phyloP scores from a whole-genome alignment of 345 rosid species.

The Euclidium syriacum region DNA sequence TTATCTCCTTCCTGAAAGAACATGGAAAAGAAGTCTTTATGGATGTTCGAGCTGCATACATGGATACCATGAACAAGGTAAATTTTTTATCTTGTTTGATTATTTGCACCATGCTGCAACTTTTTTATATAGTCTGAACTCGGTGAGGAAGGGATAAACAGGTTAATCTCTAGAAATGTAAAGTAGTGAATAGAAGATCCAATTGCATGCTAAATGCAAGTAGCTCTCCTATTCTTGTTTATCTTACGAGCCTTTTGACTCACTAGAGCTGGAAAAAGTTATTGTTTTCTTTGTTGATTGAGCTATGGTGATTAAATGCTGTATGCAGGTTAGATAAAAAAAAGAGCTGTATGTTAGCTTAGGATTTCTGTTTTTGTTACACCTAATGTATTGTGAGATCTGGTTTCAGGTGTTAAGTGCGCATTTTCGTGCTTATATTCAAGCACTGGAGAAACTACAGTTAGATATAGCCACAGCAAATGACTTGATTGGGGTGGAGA shows the following conservation, averaged over 20 bases:
- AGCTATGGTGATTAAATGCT: neutral
- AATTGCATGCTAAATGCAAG: conserved; percentile 3
- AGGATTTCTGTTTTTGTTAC: conserved; percentile 6
- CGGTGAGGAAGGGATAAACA: neutral
- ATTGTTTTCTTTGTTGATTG: conserved; percentile 8
- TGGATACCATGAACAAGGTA: conserved; percentile 99
- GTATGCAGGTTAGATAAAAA: conserved; percentile 9
- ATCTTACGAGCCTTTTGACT: conserved; percentile 1
- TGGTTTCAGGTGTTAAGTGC: conserved; percentile 89
- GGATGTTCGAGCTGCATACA: conserved; percentile 89
- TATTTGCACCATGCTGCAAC: neutral
- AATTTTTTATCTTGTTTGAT: conserved; percentile 18
- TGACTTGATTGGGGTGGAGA: conserved; percentile 95
- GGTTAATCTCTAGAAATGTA: neutral
- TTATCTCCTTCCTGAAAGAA: conserved; percentile 79
- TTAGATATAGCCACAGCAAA: conserved; percentile 89
- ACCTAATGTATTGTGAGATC: conserved; percentile 3
- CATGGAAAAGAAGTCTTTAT: conserved; percentile 83
- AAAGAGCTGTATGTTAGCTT: neutral
- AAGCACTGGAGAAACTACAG: conserved; percentile 90
- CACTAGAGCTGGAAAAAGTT: conserved; percentile 3
- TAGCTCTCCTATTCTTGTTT: neutral
- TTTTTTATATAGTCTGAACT: neutral
- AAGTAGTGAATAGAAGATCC: neutral
- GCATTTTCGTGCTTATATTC: conserved; percentile 95